Evolutionary conservation across 2,329 filamentous ascomycete genomes (phyloP), one percentile per base, ranked within the genome.

Genomic region (Seiridium unicorne): DNA sequence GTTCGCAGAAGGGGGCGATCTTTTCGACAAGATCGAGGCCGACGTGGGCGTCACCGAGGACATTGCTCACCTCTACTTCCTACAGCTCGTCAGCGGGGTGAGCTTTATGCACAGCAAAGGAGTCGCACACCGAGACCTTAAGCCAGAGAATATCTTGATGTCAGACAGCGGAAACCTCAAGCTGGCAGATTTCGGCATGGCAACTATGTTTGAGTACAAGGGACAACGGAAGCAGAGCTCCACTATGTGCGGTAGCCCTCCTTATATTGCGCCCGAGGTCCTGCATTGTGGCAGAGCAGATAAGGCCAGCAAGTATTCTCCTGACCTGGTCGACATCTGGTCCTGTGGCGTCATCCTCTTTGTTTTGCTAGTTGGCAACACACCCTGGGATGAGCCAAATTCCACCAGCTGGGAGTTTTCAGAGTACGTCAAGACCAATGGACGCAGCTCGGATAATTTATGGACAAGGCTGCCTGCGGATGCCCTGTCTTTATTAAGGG

Each of bases 1-100:
- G 76, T 89, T 92, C 66, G 95, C 95, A 51, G 92, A 96, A 68
- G 95, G 95, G 47, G 95, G 95, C 9, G 95, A 99, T 73, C 82
- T 99, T 6, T 99, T 99, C 74, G 95, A 99, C 86, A 99, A 99
- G 81, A 98, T 99, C 68, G 96, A 99, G 77, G 93, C 95, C 18
- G 95, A 99, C 74, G 91, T 94, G 49, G 95, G 95, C 53, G 92
- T 98, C n/a, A 86, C 89, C 5, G 88, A 96, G 74, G 92, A 98
- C 72, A 92, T 99, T 71, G 94, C 95, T 40, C 96, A 99, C 73
- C 87, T 97, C 63, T 99, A 98, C 79, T 99, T 99, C 74, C 85
- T 89, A 3, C 95, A 99, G 77, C 84, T 99, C 63, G 85, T 98
- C 68, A 88, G 88, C 71, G 95, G 94, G 7, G 91, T 98, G 63